Base-by-base conservation (phyloP, 1,284 basidiomycete species). In the Butyriboletus appendiculatus region DNA sequence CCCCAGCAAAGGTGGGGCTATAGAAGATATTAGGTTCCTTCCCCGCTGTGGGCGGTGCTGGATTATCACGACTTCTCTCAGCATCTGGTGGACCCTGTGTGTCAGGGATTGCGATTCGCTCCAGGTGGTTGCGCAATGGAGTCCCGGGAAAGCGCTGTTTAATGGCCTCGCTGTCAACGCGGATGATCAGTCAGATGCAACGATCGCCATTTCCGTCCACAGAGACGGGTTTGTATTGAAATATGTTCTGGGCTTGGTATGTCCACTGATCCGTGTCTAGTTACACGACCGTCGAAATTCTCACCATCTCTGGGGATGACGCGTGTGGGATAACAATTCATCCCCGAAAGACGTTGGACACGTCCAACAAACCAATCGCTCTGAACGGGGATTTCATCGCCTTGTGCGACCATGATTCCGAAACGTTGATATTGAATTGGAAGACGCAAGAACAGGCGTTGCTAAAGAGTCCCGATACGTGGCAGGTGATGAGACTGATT, bases 401-500 rank as follows among this genome's bases (percentile, higher is more conserved):
- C 1, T 65, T 83, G 43, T 77, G 79, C 50, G 79, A 87, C 55
- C 76, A 83, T 43, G 63, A 68, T 14, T 71, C 74, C 0, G 74
- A 78, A 48, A 82, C 81, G 0, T 68, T 74, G 12, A 70, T 87
- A 45, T 73, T 78, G 63, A 77, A 86, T 58, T 85, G 82, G 81
- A 74, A 66, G 55, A 70, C 70, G 0, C 72, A 73, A 30, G 70
- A 73, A 5, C 75, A 73, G 30, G 84, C 80, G 0, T 61, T 80
- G 7, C 64, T 87, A 20, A 70, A 75, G 48, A 73, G 78, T 57
- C 61, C 69, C 4, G 67, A 63, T 28, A 68, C 67, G 1, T 59
- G 59, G 54, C 55, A 57, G 43, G 59, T 62, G 40, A 60, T 37
- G 51, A 55, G 9, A 56, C 18, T 47, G 26, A 37, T 59, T 30